phyloP scores from a whole-genome alignment of 345 rosid species.

The Euphorbia peplus region DNA sequence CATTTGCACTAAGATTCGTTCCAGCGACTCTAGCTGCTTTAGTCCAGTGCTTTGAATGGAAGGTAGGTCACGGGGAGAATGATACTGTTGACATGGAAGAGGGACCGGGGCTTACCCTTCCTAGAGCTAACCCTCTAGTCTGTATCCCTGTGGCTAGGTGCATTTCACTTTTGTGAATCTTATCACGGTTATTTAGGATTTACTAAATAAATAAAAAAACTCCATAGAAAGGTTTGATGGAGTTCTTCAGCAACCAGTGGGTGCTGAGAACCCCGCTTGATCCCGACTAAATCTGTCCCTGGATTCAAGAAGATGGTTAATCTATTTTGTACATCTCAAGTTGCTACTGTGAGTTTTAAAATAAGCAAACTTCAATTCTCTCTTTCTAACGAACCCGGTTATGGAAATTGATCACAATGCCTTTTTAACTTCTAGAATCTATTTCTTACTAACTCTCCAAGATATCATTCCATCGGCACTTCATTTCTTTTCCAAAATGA shows the following conservation, averaged over 20 bases:
- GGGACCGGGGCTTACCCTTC: conserved; percentile 36
- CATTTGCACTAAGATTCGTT: conserved; percentile 35
- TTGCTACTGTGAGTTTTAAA: neutral
- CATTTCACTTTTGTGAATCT: conserved; percentile 17
- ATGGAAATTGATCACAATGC: too few relatives aligned
- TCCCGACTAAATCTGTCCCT: too few relatives aligned
- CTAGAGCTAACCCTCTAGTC: conserved; percentile 32
- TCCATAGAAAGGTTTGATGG: too few relatives aligned
- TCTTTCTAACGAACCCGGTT: neutral
- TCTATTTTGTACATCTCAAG: neutral
- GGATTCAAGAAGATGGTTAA: neutral
- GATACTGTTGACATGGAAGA: conserved; percentile 31
- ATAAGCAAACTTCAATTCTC: neutral
- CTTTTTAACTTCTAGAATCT: too few relatives aligned
- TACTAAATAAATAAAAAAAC: too few relatives aligned
- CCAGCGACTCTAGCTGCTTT: conserved; percentile 32
- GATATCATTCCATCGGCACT: too few relatives aligned
- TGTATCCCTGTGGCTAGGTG: conserved; percentile 32
- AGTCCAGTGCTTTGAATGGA: conserved; percentile 45
- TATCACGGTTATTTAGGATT: neutral
- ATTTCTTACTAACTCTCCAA: too few relatives aligned
- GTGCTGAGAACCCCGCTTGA: too few relatives aligned
- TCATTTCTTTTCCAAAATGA: neutral
- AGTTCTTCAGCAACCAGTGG: too few relatives aligned
- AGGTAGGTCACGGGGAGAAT: conserved; percentile 11